Evolutionary conservation across 495 filamentous ascomycete genomes (phyloP).

Genomic region (Achaetomiella virescens): DNA sequence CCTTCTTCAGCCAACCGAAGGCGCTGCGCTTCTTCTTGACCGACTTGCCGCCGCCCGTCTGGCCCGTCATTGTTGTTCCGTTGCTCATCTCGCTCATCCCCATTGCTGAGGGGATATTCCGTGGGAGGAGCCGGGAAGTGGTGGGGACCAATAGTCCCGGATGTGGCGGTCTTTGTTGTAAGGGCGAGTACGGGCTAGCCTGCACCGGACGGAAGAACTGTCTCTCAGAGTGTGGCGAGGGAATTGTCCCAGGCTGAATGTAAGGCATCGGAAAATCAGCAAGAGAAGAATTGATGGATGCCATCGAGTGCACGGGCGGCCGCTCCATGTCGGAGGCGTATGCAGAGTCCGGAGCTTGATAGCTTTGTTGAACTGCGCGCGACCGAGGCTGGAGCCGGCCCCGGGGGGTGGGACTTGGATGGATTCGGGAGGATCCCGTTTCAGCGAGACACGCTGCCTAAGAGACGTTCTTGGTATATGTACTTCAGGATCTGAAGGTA

Average conservation of each 20-base stretch:
- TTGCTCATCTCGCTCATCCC: slow-evolving; percentile 48
- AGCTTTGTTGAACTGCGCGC: slow-evolving; percentile 23
- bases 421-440: slow-evolving; percentile 36
- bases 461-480: slow-evolving; percentile 38
- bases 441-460: slow-evolving; percentile 45
- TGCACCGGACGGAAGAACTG: slow-evolving; percentile 50
- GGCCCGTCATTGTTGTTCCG: slow-evolving; percentile 30
- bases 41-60: slow-evolving; percentile 28
- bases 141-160: slow-evolving; percentile 29
- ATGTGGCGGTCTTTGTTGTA: slow-evolving; percentile 51
- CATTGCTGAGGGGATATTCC: slow-evolving; percentile 44
- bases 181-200: slow-evolving; percentile 49
- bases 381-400: slow-evolving; percentile 26
- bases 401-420: slow-evolving; percentile 40
- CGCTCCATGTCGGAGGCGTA: slow-evolving; percentile 49
- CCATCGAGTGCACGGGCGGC: slow-evolving; percentile 26
- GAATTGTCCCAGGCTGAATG: slow-evolving; percentile 33
- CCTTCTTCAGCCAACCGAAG: slow-evolving; percentile 55
- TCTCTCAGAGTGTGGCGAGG: slow-evolving; percentile 46
- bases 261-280: slow-evolving; percentile 32
- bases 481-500: slow-evolving; percentile 21
- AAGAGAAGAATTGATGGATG: slow-evolving; percentile 24
- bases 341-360: slow-evolving; percentile 44
- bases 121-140: slow-evolving; percentile 27
- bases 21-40: slow-evolving; percentile 55